Evolutionary conservation across 73 alveolate genomes (phyloP).

Genomic region (Tetrahymena borealis): DNA sequence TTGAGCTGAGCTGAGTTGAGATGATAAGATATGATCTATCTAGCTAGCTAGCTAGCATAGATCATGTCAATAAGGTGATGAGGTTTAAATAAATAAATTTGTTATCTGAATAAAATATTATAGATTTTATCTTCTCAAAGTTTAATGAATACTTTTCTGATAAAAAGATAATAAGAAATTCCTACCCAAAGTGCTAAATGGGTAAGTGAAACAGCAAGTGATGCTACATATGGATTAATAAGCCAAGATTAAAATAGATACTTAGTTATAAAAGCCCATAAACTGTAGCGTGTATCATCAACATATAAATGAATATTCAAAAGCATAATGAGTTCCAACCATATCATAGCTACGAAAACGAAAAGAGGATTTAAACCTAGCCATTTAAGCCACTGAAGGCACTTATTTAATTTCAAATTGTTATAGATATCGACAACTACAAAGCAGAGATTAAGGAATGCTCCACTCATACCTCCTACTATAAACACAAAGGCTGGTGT

Average conservation of each 20-base stretch:
- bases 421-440: neutral
- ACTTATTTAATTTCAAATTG: neutral
- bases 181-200: neutral
- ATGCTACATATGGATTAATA: neutral
- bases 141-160: neutral
- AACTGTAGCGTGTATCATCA: neutral
- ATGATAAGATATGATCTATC: too few relatives aligned
- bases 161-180: neutral
- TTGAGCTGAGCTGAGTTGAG: too few relatives aligned
- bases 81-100: too few relatives aligned
- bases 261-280: slow-evolving; percentile 7
- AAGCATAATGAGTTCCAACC: neutral
- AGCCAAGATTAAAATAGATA: neutral
- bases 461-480: neutral
- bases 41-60: too few relatives aligned
- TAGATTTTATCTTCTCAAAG: neutral
- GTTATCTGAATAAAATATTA: too few relatives aligned
- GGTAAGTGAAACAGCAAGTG: neutral
- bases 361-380: slow-evolving; percentile 26
- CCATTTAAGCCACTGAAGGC: neutral
- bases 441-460: neutral
- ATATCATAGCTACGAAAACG: slow-evolving; percentile 13
- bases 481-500: neutral
- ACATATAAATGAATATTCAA: neutral
- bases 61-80: too few relatives aligned